These are phyloP conservation scores for Pseudocercospora pini-densiflorae DNA, from an alignment of 2,329 filamentous ascomycete species.

Conservation along the genomic window DNA sequence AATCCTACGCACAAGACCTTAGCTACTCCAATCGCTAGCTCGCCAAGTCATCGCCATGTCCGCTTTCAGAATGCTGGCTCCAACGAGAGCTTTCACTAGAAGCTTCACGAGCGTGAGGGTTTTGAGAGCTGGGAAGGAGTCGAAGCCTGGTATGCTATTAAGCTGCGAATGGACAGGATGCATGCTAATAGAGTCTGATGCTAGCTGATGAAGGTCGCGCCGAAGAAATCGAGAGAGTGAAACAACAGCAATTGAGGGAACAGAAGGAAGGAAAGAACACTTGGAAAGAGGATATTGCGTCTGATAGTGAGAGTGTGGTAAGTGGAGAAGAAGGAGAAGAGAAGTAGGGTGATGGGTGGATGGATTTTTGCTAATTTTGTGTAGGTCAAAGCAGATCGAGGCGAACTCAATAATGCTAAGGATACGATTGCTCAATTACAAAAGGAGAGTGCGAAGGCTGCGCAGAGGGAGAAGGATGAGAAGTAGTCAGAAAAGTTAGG, in stretches of 20 bases:
- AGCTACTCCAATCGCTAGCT: neutral
- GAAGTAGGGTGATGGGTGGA: neutral
- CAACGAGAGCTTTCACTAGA: constrained; percentile 23
- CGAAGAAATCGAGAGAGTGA: constrained; percentile 55
- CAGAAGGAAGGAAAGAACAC: constrained; percentile 66
- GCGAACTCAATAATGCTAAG: constrained; percentile 36
- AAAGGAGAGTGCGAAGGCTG: constrained; percentile 40
- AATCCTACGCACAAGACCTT: neutral
- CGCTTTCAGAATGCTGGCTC: constrained; percentile 14
- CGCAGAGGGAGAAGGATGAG: constrained; percentile 32
- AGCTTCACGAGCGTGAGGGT: constrained; percentile 45
- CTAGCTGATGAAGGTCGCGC: constrained; percentile 50
- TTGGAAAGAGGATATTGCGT: constrained; percentile 79
- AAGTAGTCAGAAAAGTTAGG: neutral
- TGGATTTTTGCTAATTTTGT: constrained; percentile 8
- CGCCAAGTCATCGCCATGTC: neutral
- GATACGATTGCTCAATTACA: constrained; percentile 41
- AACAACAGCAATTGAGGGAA: constrained; percentile 63
- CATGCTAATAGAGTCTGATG: neutral
- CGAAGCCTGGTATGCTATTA: constrained; percentile 46
- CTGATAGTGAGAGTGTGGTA: constrained; percentile 78
- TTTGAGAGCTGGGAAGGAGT: constrained; percentile 49
- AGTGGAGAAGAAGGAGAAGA: constrained; percentile 32
- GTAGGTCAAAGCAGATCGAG: constrained; percentile 44
- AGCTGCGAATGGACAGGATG: neutral